Evolutionary conservation across 257 asterid genomes (phyloP), one percentile per base, ranked within the genome.

Genomic region (Anisodus tanguticus): DNA sequence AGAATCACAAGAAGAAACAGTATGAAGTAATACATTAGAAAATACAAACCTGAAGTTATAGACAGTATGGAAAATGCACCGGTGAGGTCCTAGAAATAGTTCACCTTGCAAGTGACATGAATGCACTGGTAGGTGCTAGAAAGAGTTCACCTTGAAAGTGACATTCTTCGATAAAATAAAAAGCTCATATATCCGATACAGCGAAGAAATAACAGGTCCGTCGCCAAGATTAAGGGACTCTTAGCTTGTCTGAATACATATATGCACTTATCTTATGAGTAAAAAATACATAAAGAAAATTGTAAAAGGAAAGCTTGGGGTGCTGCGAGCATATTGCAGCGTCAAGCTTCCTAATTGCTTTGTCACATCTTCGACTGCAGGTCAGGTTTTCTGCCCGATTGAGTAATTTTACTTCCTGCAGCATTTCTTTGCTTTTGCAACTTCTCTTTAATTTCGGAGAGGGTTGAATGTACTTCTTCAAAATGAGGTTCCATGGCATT

Each of bases 401-500:
- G 55, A 2, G 85, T 22, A 45, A 43, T 84, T 41, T 31, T 85
- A 70, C 37, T 80, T 15, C 62, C 59, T 47, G 49, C 84, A 0
- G 62, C 89, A 39, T 86, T 70, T 51, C 13, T 82, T 83, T 68
- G 83, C 85, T 85, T 87, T 90, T 86, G 87, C 45, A 86, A 45
- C 85, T 82, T 90, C 83, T 82, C 91, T 80, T 89, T 91, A 17
- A 15, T 87, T 83, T 70, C 83, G 83, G 76, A 86, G 88, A 94
- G 92, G 74, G 79, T 4, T 37, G 91, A 57, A 57, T 91, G 93
- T 5, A 89, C 90, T 84, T 94, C 98, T 79, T 91, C 93, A 82
- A 94, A 92, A 88, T 94, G 94, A 71, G 98, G 98, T 39, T 79
- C 68, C 0, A 87, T 88, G 69, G 91, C 98, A 41, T 86, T 86